A percentile compares a stretch with the other conserved stretches of the same genome.
Evolutionary conservation across 2,329 filamentous ascomycete species (phyloP).

Genomic region (Microascus cirrosus): DNA sequence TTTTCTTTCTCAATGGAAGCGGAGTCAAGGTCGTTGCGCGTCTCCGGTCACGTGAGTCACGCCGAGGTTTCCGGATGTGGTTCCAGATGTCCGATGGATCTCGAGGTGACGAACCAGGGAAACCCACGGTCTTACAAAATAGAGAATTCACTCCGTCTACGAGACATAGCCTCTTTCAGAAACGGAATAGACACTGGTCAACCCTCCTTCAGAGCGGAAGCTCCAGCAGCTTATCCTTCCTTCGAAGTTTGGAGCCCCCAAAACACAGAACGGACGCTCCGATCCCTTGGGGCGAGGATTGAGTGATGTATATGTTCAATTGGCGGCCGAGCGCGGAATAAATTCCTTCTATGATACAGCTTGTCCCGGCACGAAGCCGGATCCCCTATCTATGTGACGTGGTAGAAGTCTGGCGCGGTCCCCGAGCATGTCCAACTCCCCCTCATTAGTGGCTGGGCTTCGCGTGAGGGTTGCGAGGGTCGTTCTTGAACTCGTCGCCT

Average conservation of each 20-base stretch:
- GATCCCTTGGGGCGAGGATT: neutral
- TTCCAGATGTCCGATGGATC: neutral
- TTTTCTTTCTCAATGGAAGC: neutral
- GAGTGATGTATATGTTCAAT: neutral
- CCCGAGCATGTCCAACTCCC: neutral
- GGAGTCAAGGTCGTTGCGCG: neutral
- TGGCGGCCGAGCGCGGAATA: neutral
- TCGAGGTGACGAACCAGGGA: neutral
- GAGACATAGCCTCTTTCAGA: neutral
- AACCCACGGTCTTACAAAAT: neutral
- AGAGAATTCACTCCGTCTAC: neutral
- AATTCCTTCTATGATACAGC: conserved; percentile 5
- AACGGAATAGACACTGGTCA: neutral
- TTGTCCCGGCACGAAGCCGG: neutral
- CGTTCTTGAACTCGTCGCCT: conserved; percentile 96
- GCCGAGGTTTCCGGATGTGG: neutral
- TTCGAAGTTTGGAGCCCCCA: neutral
- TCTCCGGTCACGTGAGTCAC: conserved; percentile 1
- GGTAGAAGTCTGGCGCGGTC: neutral
- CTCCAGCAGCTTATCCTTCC: neutral
- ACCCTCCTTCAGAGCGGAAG: neutral
- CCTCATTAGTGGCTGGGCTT: conserved; percentile 16
- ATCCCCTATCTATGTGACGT: neutral
- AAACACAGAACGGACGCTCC: neutral
- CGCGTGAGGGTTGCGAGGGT: conserved; percentile 72